Base-by-base conservation (phyloP, 78 protist species). In the Polysphondylium violaceum region DNA sequence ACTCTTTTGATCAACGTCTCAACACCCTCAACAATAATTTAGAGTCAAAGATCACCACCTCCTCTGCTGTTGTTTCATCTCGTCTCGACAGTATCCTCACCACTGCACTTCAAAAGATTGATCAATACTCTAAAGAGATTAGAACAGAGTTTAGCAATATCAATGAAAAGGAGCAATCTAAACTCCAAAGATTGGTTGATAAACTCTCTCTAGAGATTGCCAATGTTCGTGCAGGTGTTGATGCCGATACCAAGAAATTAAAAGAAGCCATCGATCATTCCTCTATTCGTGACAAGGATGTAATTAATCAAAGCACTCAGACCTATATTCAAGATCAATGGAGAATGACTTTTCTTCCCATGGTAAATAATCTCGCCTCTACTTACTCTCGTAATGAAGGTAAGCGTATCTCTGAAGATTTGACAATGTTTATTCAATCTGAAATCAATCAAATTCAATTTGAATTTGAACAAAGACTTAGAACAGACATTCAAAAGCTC, bases 401-500 rank as follows among this genome's bases (percentile, higher is more conserved):
- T 43, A 47, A 58, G 4, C 58, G 90, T 29, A 63, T 83, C 9
- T 60, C 35, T 17, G 90, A 83, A 51, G 90, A 83, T 43, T 51
- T 67, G 17, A 38, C 51, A 0, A 69, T 83, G 64, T 43, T 58
- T 3, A 59, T 83, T 59, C 72, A 38, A 41, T 58, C 73, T 11
- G 90, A 83, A 50, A 69, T 69, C 43, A 83, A 83, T 56, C 90
- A 83, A 58, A 33, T 83, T 29, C 71, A 69, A 71, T 83, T 69
- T 47, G 79, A 83, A 44, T 69, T 69, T 11, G 90, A 83, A n/a
- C 60, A 50, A 38, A 44, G 63, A n/a, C 2, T 83, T 7, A 51
- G 50, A 2, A 55, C 53, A 50, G 90, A 83, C 41, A n/a, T 69
- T 16, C 90, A 83, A 83, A 68, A 69, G 23, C 41, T 83, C 21